These are phyloP conservation scores for Exophiala oligosperma DNA, from an alignment of 2,329 filamentous ascomycete genomes.

Conservation along the genomic window DNA sequence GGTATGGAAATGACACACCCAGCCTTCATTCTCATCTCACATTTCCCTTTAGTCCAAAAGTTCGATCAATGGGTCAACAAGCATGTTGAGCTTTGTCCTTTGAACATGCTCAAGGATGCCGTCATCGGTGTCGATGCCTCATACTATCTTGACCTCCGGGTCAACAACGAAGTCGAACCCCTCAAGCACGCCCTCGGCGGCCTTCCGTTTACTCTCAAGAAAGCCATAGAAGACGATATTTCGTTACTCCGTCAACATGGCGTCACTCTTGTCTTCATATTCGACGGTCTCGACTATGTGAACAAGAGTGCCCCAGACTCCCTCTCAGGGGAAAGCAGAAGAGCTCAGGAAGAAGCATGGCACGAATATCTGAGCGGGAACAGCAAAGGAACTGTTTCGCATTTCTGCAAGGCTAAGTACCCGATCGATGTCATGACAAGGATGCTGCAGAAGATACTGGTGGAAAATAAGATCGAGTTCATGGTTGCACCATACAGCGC, in stretches of 20 bases:
- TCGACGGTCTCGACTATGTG: constrained; percentile 80
- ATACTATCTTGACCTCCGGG: constrained; percentile 79
- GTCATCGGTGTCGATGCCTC: constrained; percentile 85
- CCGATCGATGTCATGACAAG: constrained; percentile 66
- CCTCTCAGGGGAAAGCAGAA: constrained; percentile 60
- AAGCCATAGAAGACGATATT: constrained; percentile 74
- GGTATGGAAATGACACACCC: constrained; percentile 8
- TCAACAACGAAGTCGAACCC: constrained; percentile 78
- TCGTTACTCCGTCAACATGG: constrained; percentile 67
- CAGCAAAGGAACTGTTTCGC: constrained; percentile 69
- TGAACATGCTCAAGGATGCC: constrained; percentile 71
- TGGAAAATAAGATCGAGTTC: constrained; percentile 69
- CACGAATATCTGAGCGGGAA: constrained; percentile 77
- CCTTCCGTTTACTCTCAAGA: constrained; percentile 74
- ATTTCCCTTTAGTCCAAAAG: constrained; percentile 41
- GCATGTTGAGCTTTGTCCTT: constrained; percentile 55
- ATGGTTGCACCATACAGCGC: constrained; percentile 85
- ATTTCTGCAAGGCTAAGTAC: constrained; percentile 72
- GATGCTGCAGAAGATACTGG: constrained; percentile 73
- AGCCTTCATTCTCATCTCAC: constrained; percentile 7
- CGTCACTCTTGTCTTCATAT: constrained; percentile 83
- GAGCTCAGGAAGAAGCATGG: constrained; percentile 79
- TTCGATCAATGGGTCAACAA: constrained; percentile 59
- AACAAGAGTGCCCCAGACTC: constrained; percentile 67
- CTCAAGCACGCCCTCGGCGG: constrained; percentile 88